Base-by-base conservation (phyloP, 1,139 yeast genomes). In the Sugiyamaella castrensis region DNA sequence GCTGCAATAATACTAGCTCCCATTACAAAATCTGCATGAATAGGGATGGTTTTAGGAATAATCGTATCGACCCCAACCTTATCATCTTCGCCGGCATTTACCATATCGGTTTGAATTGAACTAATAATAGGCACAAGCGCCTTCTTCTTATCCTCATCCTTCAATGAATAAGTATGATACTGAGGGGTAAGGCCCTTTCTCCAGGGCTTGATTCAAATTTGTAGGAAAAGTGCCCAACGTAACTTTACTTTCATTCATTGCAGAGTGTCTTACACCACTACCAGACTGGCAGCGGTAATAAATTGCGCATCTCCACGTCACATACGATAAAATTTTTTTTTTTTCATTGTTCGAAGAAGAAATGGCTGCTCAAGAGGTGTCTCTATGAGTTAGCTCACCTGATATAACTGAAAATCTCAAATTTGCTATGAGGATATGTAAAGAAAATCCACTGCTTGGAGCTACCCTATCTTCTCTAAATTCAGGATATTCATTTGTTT, bases 371-470 rank as follows among this genome's bases (percentile, higher is more conserved):
- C 5, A 6, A 27, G 31, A 29, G 4, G 49, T 29, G 24, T 46
- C 49, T 13, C 46, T 39, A 37, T 46, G 49, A 9, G 49, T 46
- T 11, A 46, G 32, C 33, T 40, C 49, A 2, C 49, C 49, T 8
- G 10, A 46, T 31, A 41, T 46, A 46, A 13, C 42, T 46, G 45
- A 46, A 46, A 11, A 46, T 46, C 16, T 46, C 49, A 16, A 24
- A 33, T 15, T 46, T 37, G 12, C 39, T 34, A 36, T 46, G 49
- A 7, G 34, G 36, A 26, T n/a, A n/a, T 46, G 49, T 33, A 46
- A 32, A 27, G 36, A 29, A 13, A 46, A 46, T 8, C 49, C 49
- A 11, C 29, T 40, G 13, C 35, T 33, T 4, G 49, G 46, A 11
- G 38, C 35, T 13, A 46, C 28, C 2, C n/a, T 13, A 26, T 46